Evolutionary conservation across 2,329 filamentous ascomycete genomes (phyloP).

Genomic region (Parastagonospora nodorum): DNA sequence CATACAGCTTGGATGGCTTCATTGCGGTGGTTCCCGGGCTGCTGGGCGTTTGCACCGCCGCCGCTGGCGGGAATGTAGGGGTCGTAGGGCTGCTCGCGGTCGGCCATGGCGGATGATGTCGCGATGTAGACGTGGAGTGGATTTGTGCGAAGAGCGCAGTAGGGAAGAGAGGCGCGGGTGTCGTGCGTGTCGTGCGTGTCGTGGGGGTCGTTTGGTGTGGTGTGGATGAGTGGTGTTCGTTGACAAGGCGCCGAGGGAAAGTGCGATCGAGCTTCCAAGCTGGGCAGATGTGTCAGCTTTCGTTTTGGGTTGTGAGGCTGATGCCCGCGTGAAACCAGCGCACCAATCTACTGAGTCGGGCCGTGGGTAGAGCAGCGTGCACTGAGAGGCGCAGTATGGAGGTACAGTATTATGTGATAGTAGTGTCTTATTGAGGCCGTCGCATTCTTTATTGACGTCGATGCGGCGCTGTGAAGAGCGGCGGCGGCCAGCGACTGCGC

Average conservation of each 20-base stretch:
- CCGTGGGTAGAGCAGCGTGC: not conserved
- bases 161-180: too few relatives aligned
- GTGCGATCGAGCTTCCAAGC: slow-evolving; percentile 17
- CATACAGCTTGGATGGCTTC: slow-evolving; percentile 81
- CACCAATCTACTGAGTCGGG: not conserved
- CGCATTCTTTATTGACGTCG: not conserved
- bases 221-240: slow-evolving; percentile 18
- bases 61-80: slow-evolving; percentile 82
- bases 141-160: slow-evolving; percentile 19
- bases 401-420: not conserved
- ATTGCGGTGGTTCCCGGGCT: slow-evolving; percentile 66
- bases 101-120: slow-evolving; percentile 55
- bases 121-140: slow-evolving; percentile 7
- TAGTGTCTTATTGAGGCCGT: not conserved
- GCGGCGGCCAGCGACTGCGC: slow-evolving; percentile 4
- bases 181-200: slow-evolving; percentile 13
- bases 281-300: slow-evolving; percentile 26
- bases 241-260: too few relatives aligned
- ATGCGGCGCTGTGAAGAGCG: not conserved
- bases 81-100: slow-evolving; percentile 74
- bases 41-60: slow-evolving; percentile 49
- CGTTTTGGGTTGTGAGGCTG: slow-evolving; percentile 41
- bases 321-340: slow-evolving; percentile 17
- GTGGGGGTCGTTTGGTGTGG: slow-evolving; percentile 24
- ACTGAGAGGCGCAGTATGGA: not conserved